These are phyloP conservation scores for Backusella tuberculispora DNA, from an alignment of 192 early-diverging fungal species.

Conservation along the genomic window DNA sequence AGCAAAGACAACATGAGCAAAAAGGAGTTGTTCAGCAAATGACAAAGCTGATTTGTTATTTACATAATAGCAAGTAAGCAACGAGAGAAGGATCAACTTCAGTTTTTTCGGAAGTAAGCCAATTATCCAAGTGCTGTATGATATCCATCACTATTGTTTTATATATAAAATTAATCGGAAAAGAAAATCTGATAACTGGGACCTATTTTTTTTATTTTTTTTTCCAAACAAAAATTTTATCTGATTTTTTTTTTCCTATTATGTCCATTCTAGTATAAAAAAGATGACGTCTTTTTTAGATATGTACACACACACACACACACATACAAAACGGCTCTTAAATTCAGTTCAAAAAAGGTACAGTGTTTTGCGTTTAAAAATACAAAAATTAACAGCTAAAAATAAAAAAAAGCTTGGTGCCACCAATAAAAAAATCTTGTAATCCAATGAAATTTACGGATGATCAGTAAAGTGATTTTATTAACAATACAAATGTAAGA, in stretches of 20 bases:
- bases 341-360: not conserved
- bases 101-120: constrained; percentile 16
- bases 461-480: no score
- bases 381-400: no score
- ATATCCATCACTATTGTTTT: not conserved
- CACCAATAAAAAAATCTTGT: no score
- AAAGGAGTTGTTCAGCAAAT: not conserved
- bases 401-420: no score
- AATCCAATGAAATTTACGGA: no score
- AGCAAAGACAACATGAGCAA: not conserved
- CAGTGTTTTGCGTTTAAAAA: no score
- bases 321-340: not conserved
- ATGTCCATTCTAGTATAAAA: not conserved
- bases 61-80: constrained; percentile 33
- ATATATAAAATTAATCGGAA: constrained; percentile 1
- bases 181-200: constrained; percentile 22
- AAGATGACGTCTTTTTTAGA: constrained; percentile 11
- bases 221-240: constrained; percentile 16
- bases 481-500: no score
- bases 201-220: constrained; percentile 15
- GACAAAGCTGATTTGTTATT: not conserved
- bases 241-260: constrained; percentile 2
- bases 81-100: constrained; percentile 28
- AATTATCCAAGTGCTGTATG: not conserved
- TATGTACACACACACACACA: no score